Conservation (phyloP, 345 rosid genomes). For the Citrus reticulata region DNA sequence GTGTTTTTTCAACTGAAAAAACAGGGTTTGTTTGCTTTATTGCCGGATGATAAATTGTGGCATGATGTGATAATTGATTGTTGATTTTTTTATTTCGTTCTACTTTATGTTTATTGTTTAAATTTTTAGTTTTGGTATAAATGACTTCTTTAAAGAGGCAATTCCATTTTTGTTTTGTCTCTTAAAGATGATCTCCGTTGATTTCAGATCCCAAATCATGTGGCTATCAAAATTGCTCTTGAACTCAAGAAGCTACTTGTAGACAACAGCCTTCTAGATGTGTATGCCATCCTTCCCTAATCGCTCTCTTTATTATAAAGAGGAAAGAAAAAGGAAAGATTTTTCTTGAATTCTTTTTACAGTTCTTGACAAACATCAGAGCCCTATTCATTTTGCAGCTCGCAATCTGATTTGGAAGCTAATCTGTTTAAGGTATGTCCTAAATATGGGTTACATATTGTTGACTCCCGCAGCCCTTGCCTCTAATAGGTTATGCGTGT, state of each 20-base stretch:
- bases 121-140: not conserved
- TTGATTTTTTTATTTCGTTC: not conserved
- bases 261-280: conserved; percentile 97
- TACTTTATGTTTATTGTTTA: not conserved
- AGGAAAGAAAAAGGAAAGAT: not conserved
- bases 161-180: not conserved
- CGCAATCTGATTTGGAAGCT: conserved; percentile 89
- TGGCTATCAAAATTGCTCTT: conserved; percentile 89
- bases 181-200: not conserved
- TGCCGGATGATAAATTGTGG: not conserved
- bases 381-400: conserved; percentile 44
- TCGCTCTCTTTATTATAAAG: not conserved
- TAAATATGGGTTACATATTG: not conserved
- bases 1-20: not conserved
- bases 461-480: not conserved
- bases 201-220: conserved; percentile 92
- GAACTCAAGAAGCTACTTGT: conserved; percentile 95
- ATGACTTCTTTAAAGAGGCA: not conserved
- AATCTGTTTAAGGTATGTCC: conserved; percentile 74
- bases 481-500: not conserved
- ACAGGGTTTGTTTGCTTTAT: too few species aligned
- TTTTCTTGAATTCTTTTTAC: not conserved
- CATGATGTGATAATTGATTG: not conserved
- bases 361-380: not conserved
- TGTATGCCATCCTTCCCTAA: conserved; percentile 45